phyloP scores from a whole-genome alignment of 2,329 filamentous ascomycete genomes.

The Mariannaea sp. region DNA sequence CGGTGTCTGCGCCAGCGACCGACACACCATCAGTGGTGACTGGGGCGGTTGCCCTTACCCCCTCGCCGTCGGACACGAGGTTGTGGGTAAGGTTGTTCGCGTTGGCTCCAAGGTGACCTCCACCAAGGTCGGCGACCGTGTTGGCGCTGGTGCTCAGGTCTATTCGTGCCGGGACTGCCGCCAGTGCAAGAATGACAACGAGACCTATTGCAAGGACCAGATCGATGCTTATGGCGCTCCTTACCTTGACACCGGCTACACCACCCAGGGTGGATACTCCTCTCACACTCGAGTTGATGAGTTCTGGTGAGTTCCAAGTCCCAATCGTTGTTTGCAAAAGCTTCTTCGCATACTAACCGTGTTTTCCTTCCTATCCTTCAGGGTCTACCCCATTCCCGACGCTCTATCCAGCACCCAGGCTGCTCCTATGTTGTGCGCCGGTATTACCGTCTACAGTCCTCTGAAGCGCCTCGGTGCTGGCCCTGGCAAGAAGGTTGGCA shows the following conservation, averaged over 20 bases:
- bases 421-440: constrained; percentile 84
- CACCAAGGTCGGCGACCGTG: constrained; percentile 61
- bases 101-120: constrained; percentile 59
- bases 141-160: constrained; percentile 63
- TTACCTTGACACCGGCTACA: constrained; percentile 57
- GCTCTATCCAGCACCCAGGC: constrained; percentile 64
- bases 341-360: constrained; percentile 14
- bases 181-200: constrained; percentile 47
- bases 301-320: constrained; percentile 48
- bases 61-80: constrained; percentile 73
- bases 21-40: constrained; percentile 71
- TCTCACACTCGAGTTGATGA: constrained; percentile 44
- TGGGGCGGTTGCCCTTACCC: constrained; percentile 69
- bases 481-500: constrained; percentile 77
- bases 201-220: constrained; percentile 48
- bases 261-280: constrained; percentile 62
- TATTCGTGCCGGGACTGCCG: constrained; percentile 54
- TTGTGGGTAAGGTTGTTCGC: constrained; percentile 70
- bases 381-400: constrained; percentile 76
- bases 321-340: not conserved
- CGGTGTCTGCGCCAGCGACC: constrained; percentile 74
- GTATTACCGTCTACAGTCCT: constrained; percentile 79
- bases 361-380: constrained; percentile 34
- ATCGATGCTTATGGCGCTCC: constrained; percentile 56
- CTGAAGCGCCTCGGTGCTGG: constrained; percentile 76